Conservation (phyloP, 805 yeast genomes). For the Sungouiella blattae region DNA sequence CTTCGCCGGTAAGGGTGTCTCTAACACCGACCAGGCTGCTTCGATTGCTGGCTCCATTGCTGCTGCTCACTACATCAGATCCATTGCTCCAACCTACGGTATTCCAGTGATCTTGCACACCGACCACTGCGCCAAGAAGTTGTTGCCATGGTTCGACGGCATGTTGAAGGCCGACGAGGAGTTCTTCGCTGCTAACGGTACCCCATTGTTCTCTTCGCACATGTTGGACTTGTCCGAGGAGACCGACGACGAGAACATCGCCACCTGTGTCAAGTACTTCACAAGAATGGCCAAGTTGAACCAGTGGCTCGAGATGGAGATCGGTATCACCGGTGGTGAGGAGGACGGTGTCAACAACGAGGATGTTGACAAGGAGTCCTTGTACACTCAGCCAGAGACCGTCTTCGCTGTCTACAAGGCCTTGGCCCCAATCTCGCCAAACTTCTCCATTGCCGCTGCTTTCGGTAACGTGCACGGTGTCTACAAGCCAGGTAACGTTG, state of each 20-base stretch:
- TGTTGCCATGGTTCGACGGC: constrained; percentile 98
- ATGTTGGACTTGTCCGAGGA: constrained; percentile 98
- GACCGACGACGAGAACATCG: constrained; percentile 92
- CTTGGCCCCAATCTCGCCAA: constrained; percentile 84
- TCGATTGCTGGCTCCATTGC: constrained; percentile 93
- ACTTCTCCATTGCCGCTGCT: constrained; percentile 99
- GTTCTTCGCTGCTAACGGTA: constrained; percentile 80
- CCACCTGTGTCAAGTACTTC: constrained; percentile 91
- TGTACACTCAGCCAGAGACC: constrained; percentile 95
- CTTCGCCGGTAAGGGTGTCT: constrained; percentile 99
- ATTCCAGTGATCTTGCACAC: constrained; percentile 96
- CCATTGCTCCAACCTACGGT: constrained; percentile 95
- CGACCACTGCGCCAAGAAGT: constrained; percentile 98
- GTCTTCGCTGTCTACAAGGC: constrained; percentile 90
- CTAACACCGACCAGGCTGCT: constrained; percentile 89
- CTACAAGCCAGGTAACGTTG: constrained; percentile 98
- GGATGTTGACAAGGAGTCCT: constrained; percentile 76
- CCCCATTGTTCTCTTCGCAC: constrained; percentile 97
- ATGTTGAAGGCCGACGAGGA: constrained; percentile 96
- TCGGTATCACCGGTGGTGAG: constrained; percentile 99
- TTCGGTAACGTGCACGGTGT: constrained; percentile 99
- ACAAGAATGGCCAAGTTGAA: constrained; percentile 87
- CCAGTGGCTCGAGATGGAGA: constrained; percentile 99
- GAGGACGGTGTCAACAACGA: constrained; percentile 99
- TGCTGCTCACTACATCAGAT: constrained; percentile 96